These are phyloP conservation scores for Apiospora malaysiana DNA, from an alignment of 2,329 filamentous ascomycete species.

Conservation along the genomic window DNA sequence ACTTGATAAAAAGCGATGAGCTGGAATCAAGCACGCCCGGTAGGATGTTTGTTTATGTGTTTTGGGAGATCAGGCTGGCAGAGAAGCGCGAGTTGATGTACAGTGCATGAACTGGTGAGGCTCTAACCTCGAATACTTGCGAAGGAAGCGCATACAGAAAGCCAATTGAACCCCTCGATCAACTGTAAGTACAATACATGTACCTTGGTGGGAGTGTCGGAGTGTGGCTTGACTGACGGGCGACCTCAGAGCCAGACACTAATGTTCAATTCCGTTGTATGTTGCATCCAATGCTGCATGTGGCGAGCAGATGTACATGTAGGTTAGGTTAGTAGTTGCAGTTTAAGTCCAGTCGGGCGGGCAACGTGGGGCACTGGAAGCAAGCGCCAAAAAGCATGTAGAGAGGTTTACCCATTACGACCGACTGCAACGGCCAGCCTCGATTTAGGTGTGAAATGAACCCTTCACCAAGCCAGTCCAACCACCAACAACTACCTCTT, in stretches of 20 bases:
- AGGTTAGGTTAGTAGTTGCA: not conserved
- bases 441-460: conserved; percentile 6
- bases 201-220: not conserved
- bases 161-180: conserved; percentile 14
- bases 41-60: not conserved
- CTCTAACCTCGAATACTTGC: not conserved
- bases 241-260: not conserved
- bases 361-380: conserved; percentile 1
- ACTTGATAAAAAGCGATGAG: not conserved
- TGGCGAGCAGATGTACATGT: too few species aligned
- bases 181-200: not conserved
- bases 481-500: not conserved
- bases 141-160: not conserved
- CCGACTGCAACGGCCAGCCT: not conserved
- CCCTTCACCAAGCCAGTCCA: not conserved
- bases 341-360: not conserved
- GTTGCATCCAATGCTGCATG: not conserved
- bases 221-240: conserved; percentile 15
- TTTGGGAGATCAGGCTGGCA: not conserved
- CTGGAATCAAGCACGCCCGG: not conserved
- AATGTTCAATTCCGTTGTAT: too few species aligned
- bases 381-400: conserved; percentile 1
- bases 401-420: not conserved
- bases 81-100: not conserved
- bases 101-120: conserved; percentile 7